Conservation (phyloP, 2,329 filamentous ascomycete genomes). For the Myriosclerotinia scirpicola region DNA sequence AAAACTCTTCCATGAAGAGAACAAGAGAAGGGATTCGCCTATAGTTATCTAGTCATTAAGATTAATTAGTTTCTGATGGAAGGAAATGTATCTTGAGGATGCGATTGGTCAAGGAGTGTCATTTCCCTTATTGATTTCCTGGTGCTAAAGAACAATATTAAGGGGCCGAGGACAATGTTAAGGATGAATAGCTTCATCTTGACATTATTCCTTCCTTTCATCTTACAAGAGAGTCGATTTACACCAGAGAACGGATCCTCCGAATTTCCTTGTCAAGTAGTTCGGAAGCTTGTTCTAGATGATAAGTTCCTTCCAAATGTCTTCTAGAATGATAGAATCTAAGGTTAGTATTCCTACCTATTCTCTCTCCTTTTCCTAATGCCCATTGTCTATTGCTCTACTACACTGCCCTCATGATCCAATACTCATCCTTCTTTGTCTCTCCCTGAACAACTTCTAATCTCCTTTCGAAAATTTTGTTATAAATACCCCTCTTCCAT, state of each 20-base stretch:
- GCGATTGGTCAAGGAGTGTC: not conserved
- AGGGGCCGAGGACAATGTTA: not conserved
- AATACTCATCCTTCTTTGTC: not conserved
- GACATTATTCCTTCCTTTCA: not conserved
- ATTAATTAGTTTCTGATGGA: not conserved
- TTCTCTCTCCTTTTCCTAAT: not conserved
- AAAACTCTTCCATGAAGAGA: not conserved
- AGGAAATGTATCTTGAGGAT: not conserved
- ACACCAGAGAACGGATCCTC: not conserved
- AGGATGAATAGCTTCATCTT: constrained; percentile 1
- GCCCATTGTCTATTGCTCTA: not conserved
- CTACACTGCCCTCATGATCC: not conserved
- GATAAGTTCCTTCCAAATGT: not conserved
- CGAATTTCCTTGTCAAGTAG: constrained; percentile 10
- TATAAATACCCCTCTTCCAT: constrained; percentile 9
- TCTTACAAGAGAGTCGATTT: not conserved
- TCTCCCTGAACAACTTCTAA: not conserved
- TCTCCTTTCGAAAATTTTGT: not conserved
- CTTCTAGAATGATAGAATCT: constrained; percentile 8
- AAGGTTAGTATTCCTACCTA: not conserved
- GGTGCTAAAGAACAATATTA: not conserved
- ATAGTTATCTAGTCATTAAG: not conserved
- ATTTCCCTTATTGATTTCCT: not conserved
- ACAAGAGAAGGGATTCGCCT: not conserved
- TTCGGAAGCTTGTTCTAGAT: not conserved